These are phyloP conservation scores for Phytophthora pistaciae DNA, from an alignment of 352 stramenopile species.

Conservation along the genomic window DNA sequence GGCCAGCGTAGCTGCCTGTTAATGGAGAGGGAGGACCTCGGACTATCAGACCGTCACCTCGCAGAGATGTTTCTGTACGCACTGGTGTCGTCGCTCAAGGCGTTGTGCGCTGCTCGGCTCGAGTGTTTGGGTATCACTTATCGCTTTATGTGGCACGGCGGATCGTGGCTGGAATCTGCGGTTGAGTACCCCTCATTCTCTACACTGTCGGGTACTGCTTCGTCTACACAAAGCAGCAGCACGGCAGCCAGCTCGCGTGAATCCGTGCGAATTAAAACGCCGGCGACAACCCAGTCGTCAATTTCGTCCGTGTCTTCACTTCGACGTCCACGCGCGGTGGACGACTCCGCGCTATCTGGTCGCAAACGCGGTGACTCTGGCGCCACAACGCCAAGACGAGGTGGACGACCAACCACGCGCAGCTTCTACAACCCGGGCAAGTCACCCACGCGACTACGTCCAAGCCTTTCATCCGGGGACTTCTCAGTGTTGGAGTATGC, in stretches of 20 bases:
- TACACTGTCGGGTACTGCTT: constrained; percentile 3
- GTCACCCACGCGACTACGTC: constrained; percentile 32
- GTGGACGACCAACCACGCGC: constrained; percentile 33
- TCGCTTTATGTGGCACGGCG: constrained; percentile 64
- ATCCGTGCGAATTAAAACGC: constrained; percentile 32
- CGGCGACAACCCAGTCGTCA: constrained; percentile 27
- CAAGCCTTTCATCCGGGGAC: constrained; percentile 37
- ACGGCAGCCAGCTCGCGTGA: constrained; percentile 37
- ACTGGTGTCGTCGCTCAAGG: constrained; percentile 66
- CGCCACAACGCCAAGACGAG: constrained; percentile 34
- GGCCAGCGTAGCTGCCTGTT: constrained; percentile 41
- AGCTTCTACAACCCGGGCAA: constrained; percentile 51
- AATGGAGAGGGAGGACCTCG: constrained; percentile 55
- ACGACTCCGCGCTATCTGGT: constrained; percentile 50
- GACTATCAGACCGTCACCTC: constrained; percentile 45
- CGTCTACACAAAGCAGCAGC: constrained; percentile 14
- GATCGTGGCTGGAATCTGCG: constrained; percentile 64
- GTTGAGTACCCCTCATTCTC: constrained; percentile 55
- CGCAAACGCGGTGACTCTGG: constrained; percentile 34
- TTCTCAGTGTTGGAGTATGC: constrained; percentile 37
- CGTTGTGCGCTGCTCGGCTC: constrained; percentile 55
- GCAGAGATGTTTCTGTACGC: constrained; percentile 69
- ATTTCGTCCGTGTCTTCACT: constrained; percentile 28
- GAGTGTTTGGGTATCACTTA: constrained; percentile 64
- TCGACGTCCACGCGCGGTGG: constrained; percentile 35